phyloP scores from a whole-genome alignment of 768 basidiomycete species.

The Scleroderma bovista region DNA sequence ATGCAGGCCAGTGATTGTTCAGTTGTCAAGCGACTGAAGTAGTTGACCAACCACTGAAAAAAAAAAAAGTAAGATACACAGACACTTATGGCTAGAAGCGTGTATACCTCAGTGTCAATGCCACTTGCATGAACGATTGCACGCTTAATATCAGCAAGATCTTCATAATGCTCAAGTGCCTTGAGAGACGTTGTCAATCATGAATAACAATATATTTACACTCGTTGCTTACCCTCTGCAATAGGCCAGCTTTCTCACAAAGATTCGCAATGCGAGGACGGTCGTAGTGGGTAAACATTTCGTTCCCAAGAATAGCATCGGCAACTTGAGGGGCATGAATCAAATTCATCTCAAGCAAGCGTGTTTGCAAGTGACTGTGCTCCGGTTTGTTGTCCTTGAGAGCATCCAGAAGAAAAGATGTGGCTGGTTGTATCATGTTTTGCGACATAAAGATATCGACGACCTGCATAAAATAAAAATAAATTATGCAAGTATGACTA shows the following conservation, averaged over 20 bases:
- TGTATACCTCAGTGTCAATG: conserved; percentile 74
- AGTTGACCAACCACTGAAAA: conserved; percentile 86
- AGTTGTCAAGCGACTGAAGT: conserved; percentile 94
- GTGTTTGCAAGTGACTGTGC: conserved; percentile 92
- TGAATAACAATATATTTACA: not conserved
- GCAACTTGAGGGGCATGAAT: conserved; percentile 97
- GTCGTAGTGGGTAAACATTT: conserved; percentile 98
- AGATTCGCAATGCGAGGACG: conserved; percentile 95
- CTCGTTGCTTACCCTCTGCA: conserved; percentile 69
- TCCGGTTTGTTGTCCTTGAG: conserved; percentile 98
- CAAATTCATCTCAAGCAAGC: conserved; percentile 96
- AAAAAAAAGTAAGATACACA: not conserved
- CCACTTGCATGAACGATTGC: conserved; percentile 89
- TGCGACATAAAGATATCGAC: conserved; percentile 99
- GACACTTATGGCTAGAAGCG: too few species aligned
- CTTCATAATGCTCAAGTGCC: conserved; percentile 98
- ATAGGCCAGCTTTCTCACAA: conserved; percentile 94
- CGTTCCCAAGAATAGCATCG: conserved; percentile 96
- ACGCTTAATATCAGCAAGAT: conserved; percentile 97
- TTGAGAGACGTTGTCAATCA: conserved; percentile 29
- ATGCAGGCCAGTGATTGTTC: conserved; percentile 96
- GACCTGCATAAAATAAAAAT: conserved; percentile 43
- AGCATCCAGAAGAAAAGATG: conserved; percentile 94
- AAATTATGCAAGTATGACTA: not conserved
- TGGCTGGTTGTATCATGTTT: conserved; percentile 99